Evolutionary conservation across 2,329 filamentous ascomycete species (phyloP).

Genomic region (Sporothrix schenckii): DNA sequence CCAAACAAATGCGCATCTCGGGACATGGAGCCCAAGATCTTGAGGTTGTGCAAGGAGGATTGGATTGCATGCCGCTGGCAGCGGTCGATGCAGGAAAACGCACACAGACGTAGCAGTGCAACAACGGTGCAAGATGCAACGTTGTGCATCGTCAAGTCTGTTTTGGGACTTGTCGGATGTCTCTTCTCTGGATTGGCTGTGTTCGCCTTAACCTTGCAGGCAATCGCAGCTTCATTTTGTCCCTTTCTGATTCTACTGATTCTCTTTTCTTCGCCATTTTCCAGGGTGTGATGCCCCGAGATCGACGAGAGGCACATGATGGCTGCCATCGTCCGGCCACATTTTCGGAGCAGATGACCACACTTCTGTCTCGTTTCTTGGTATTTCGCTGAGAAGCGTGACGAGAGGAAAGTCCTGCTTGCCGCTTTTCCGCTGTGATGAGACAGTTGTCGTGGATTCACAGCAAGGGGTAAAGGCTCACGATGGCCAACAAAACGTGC

Average conservation of each 20-base stretch:
- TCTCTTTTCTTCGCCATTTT: neutral
- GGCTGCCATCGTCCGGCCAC: constrained; percentile 13
- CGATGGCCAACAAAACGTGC: neutral
- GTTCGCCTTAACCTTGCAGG: no score
- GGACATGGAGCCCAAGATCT: neutral
- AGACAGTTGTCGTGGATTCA: constrained; percentile 19
- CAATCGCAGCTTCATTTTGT: no score
- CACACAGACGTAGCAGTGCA: constrained; percentile 12
- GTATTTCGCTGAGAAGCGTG: constrained; percentile 1
- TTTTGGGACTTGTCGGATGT: neutral
- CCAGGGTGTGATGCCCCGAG: no score
- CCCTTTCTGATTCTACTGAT: neutral
- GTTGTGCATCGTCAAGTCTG: constrained; percentile 14
- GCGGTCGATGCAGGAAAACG: neutral
- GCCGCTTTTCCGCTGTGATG: neutral
- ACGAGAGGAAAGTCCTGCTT: neutral
- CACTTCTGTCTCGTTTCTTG: neutral
- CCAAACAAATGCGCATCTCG: neutral
- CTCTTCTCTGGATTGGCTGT: neutral
- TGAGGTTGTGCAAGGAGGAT: constrained; percentile 10
- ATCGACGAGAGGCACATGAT: constrained; percentile 7
- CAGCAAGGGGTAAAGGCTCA: neutral
- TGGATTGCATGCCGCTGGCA: neutral
- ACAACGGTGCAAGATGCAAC: neutral
- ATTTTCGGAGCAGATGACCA: constrained; percentile 17